Evolutionary conservation across 345 rosid species (phyloP), one percentile per base, ranked within the genome.

Genomic region (Ceriops tagal): DNA sequence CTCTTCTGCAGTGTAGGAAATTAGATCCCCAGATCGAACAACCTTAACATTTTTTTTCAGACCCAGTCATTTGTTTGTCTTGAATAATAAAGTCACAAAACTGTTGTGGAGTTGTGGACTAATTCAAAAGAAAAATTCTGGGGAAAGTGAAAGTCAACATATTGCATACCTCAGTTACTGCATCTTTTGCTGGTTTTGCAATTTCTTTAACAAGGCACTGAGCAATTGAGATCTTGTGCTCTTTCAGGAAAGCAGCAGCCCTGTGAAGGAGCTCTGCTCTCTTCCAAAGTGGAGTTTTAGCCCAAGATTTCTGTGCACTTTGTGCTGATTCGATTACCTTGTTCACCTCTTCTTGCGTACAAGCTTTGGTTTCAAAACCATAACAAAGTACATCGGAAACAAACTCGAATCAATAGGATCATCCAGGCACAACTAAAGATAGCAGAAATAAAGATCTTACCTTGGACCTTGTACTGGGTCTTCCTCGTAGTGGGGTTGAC

Each of bases 141-240:
- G 49, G 49, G 19, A 43, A 11, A 43, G 49, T 43, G 19, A 43
- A 3, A 13, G 18, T 43, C 49, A 43, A 43, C 49, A 5, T 56
- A 56, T 56, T 56, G 4, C 24, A 18, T 64, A 91, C 97, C 92
- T 93, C 98, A 19, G 95, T 84, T 28, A 85, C 83, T 20, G 98
- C 82, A 73, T 93, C 98, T 80, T 93, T 93, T 55, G 97, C 97
- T 5, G 98, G 98, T 82, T 93, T 93, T n/a, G 98, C 97, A 32
- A 93, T 93, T 78, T 93, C 97, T 61, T 93, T 91, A 30, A 93
- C 92, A 22, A 93, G 87, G 71, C 95, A 93, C 71, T 91, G 96
- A 6, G 96, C 96, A 53, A 93, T 83, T 6, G 96, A 89, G 30
- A 80, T 76, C 81, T 87, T 91, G 80, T 91, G 91, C 70, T 85